Evolutionary conservation across 1,284 basidiomycete species (phyloP), one percentile per base, ranked within the genome.

Genomic region (Austroboletus olivaceoglutinosus): DNA sequence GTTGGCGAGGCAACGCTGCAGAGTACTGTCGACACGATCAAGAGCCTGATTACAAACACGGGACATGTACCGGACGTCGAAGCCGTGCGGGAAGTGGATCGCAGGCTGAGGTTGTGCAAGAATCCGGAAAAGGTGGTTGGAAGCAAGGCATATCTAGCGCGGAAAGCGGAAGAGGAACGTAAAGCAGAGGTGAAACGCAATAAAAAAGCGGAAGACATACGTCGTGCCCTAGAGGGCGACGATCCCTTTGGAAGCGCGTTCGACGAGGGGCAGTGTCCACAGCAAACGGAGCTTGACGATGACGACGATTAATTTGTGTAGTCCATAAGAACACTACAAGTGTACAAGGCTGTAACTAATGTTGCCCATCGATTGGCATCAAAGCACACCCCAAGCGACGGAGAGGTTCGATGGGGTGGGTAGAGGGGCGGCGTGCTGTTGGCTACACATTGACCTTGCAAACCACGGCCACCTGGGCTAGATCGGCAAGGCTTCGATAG

Each of bases 91-190:
- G 86, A 90, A 62, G 85, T 97, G 5, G 95, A 98, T 67, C 81
- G 86, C 63, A 77, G 91, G 42, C 73, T 98, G 41, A 87, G 83
- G 62, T 63, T 87, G 37, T 97, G 93, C 73, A 90, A 92, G 64
- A 97, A 98, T 63, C 94, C 95, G 8, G 93, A 94, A 69, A 96
- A 94, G 66, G 85, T 95, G 12, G 83, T 86, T 5, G 93, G 91
- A 12, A 94, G 85, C 54, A 89, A 87, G 43, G 81, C 93, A 50
- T 91, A 86, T 66, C 65, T 83, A 21, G 80, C 81, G 31, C 82
- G 81, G 60, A 81, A 81, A 57, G 80, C 75, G 19, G 83, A 82
- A 59, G 80, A 83, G 53, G 86, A 87, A 59, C 77, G 73, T 50
- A 78, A 76, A 60, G 82, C 81, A 2, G 80, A 81, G 54, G 80